A percentile compares a stretch with the other conserved stretches of the same genome.
These are phyloP conservation scores for Salvia sclarea DNA, from an alignment of 305 asterid genomes.

Conservation along the genomic window DNA sequence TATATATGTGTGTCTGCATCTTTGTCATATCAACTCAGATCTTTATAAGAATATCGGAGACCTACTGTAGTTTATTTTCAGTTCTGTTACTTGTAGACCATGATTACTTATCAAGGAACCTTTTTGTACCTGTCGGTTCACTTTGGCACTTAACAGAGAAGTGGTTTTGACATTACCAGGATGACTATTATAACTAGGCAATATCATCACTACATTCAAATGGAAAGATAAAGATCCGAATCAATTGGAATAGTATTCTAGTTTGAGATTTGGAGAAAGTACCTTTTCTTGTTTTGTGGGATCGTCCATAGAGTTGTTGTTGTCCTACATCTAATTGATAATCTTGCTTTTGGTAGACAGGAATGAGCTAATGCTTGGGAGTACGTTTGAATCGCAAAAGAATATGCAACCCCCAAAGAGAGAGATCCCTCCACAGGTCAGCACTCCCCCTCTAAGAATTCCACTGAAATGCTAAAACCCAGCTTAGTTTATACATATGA, in stretches of 20 bases:
- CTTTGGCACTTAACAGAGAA: not conserved
- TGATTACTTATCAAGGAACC: constrained; percentile 9
- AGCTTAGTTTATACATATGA: not conserved
- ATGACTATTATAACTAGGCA: not conserved
- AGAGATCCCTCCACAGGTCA: constrained; percentile 85
- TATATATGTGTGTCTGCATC: not conserved
- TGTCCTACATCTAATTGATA: constrained; percentile 24
- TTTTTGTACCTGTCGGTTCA: constrained; percentile 8
- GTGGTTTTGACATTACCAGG: not conserved
- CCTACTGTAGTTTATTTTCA: not conserved
- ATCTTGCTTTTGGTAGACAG: constrained; percentile 58
- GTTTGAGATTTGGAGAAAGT: not conserved
- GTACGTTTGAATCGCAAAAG: constrained; percentile 56
- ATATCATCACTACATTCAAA: not conserved
- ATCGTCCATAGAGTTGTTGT: constrained; percentile 6
- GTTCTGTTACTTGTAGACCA: not conserved
- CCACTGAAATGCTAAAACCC: not conserved
- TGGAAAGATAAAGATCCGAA: not conserved
- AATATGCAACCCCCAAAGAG: constrained; percentile 63
- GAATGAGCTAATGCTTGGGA: constrained; percentile 86
- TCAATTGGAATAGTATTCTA: not conserved
- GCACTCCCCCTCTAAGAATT: constrained; percentile 24
- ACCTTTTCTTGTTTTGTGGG: not conserved
- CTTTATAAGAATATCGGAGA: not conserved
- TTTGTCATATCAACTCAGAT: too few relatives aligned